Percentiles rank a stretch among this genome's conserved stretches.
phyloP scores from a whole-genome alignment of 306 rosid species.

The Castanea crenata region DNA sequence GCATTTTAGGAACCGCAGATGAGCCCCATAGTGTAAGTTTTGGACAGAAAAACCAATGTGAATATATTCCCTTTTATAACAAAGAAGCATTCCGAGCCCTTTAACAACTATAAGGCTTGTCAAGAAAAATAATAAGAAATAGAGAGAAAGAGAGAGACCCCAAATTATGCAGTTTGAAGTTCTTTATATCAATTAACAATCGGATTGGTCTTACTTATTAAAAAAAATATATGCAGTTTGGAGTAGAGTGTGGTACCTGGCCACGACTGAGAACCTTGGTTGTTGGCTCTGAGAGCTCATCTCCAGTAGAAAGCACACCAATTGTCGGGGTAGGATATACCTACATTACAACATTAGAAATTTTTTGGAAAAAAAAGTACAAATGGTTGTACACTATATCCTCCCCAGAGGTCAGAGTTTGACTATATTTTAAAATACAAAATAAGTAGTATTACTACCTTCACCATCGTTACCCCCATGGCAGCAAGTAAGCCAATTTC shows the following conservation, averaged over 20 bases:
- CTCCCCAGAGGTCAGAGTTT: neutral
- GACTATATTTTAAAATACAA: constrained; percentile 12
- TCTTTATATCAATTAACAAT: neutral
- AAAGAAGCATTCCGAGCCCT: neutral
- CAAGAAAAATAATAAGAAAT: neutral
- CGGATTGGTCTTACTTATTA: neutral
- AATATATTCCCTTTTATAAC: neutral
- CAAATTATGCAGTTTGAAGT: constrained; percentile 2
- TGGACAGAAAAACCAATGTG: neutral
- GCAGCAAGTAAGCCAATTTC: constrained; percentile 97
- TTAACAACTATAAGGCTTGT: neutral
- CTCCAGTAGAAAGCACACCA: constrained; percentile 92
- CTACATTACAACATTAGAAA: constrained; percentile 37
- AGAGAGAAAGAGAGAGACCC: neutral
- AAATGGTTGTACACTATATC: neutral
- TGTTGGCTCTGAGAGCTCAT: constrained; percentile 82
- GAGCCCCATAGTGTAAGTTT: neutral
- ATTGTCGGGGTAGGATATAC: constrained; percentile 70
- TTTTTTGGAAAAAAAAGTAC: neutral
- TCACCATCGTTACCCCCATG: constrained; percentile 66
- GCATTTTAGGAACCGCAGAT: neutral
- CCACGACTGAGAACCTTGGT: constrained; percentile 61
- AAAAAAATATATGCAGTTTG: neutral
- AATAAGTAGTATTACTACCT: constrained; percentile 43
- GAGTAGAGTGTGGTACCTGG: constrained; percentile 52